Evolutionary conservation across 2,329 filamentous ascomycete species (phyloP).

Genomic region (Cryoendolithus antarcticus): DNA sequence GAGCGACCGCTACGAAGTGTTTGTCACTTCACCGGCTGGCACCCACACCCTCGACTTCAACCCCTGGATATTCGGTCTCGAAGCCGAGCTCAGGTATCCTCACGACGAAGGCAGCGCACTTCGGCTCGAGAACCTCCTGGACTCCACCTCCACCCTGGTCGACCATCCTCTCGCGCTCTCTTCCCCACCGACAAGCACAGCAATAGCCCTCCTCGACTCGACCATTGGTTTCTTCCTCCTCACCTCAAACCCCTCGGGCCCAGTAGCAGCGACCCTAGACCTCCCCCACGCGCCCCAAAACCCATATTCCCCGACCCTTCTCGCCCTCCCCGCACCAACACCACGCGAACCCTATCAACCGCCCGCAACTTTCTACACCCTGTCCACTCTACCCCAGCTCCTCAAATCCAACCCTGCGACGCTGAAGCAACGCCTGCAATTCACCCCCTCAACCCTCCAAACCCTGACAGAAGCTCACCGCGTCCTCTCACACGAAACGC

Average conservation of each 20-base stretch:
- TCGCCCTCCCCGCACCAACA: slow-evolving; percentile 35
- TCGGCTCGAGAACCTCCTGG: slow-evolving; percentile 43
- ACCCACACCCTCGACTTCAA: slow-evolving; percentile 44
- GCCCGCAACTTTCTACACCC: slow-evolving; percentile 38
- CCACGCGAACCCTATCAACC: slow-evolving; percentile 42
- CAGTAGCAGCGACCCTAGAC: slow-evolving; percentile 41
- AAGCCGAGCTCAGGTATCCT: slow-evolving; percentile 42
- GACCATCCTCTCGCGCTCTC: slow-evolving; percentile 34
- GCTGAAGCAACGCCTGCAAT: slow-evolving; percentile 54
- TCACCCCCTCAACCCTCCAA: slow-evolving; percentile 58
- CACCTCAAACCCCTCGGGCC: slow-evolving; percentile 34
- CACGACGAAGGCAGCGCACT: slow-evolving; percentile 42
- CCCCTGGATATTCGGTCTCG: slow-evolving; percentile 44
- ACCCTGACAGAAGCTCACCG: slow-evolving; percentile 63
- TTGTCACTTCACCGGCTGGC: slow-evolving; percentile 42
- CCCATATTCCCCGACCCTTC: slow-evolving; percentile 8
- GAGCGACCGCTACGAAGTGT: slow-evolving; percentile 45
- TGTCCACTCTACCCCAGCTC: slow-evolving; percentile 35
- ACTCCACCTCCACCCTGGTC: slow-evolving; percentile 36
- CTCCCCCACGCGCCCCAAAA: slow-evolving; percentile 25
- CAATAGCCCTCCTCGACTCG: slow-evolving; percentile 43
- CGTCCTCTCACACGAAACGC: slow-evolving; percentile 56
- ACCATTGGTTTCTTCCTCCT: slow-evolving; percentile 47
- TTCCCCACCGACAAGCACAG: slow-evolving; percentile 20
- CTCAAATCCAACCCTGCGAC: slow-evolving; percentile 38